A percentile compares a stretch with the other conserved stretches of the same genome.
Conservation (phyloP, 139 green algal genomes). For the Zygnema circumcarinatum region DNA sequence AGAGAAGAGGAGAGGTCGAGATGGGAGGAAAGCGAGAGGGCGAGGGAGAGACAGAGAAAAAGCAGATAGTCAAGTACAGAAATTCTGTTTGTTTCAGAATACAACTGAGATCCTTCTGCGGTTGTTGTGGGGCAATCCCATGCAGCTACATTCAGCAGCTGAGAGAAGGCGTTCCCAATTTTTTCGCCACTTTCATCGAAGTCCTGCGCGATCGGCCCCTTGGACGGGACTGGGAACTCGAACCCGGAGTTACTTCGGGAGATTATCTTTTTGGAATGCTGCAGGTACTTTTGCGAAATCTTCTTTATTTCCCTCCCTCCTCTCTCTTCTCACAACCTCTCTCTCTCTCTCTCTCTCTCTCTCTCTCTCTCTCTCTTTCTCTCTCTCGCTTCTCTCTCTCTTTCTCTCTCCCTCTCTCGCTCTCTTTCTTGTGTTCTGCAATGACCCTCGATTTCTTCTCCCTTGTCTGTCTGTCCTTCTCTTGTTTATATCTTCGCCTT, state of each 20-base stretch:
- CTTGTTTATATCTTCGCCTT: no score
- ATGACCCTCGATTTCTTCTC: no score
- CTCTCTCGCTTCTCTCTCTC: not conserved
- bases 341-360: not conserved
- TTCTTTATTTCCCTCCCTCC: not conserved
- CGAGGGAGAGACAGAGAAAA: no score
- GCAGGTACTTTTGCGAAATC: conserved; percentile 16
- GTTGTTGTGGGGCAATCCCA: no score
- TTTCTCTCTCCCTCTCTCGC: not conserved
- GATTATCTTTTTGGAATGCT: conserved; percentile 57
- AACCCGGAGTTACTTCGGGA: conserved; percentile 51
- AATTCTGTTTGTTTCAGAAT: no score
- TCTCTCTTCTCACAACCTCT: not conserved
- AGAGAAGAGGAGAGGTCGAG: no score
- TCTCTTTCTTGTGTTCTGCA: conserved; percentile 1
- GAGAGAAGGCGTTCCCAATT: conserved; percentile 40
- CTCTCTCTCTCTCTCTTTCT: not conserved
- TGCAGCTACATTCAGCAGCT: conserved; percentile 54
- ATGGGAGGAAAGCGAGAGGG: no score
- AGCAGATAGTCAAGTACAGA: no score
- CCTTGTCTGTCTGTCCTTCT: no score
- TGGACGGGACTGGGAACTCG: conserved; percentile 46
- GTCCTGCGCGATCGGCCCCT: conserved; percentile 33
- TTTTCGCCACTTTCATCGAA: conserved; percentile 55
- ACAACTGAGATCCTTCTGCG: no score